These are phyloP conservation scores for Cubamyces sp. DNA, from an alignment of 768 basidiomycete genomes.

Conservation along the genomic window DNA sequence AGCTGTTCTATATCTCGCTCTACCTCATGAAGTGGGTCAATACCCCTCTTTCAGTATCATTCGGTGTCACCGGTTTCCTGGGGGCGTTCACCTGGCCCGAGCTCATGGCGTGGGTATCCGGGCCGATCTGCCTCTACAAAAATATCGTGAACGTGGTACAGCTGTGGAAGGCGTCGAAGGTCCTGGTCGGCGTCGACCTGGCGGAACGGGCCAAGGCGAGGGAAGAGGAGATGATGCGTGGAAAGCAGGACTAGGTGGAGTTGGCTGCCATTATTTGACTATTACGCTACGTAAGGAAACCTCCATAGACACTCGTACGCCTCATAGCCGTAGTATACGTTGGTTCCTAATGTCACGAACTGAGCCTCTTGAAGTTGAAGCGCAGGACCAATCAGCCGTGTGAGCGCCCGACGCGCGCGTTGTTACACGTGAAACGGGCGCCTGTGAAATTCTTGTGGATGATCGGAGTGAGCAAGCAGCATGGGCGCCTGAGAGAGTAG, in stretches of 20 bases:
- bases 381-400: too few relatives aligned
- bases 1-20: slow-evolving; percentile 91
- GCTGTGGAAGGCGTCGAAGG: slow-evolving; percentile 97
- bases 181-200: slow-evolving; percentile 90
- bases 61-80: slow-evolving; percentile 35
- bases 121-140: slow-evolving; percentile 76
- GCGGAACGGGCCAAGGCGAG: slow-evolving; percentile 78
- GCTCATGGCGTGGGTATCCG: slow-evolving; percentile 61
- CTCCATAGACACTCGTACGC: slow-evolving; percentile 22
- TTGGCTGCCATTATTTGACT: background rate
- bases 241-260: slow-evolving; percentile 24
- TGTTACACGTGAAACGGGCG: background rate
- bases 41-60: slow-evolving; percentile 62
- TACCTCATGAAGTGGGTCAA: slow-evolving; percentile 90
- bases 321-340: slow-evolving; percentile 9
- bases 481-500: background rate
- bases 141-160: slow-evolving; percentile 96
- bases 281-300: slow-evolving; percentile 17
- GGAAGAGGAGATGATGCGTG: slow-evolving; percentile 37
- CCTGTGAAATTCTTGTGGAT: slow-evolving; percentile 2
- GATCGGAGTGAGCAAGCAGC: background rate
- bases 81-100: slow-evolving; percentile 73
- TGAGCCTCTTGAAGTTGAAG: background rate
- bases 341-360: slow-evolving; percentile 9
- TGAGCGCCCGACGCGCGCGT: background rate